Base-by-base conservation (phyloP, 306 rosid species). In the Notholithocarpus densiflorus region DNA sequence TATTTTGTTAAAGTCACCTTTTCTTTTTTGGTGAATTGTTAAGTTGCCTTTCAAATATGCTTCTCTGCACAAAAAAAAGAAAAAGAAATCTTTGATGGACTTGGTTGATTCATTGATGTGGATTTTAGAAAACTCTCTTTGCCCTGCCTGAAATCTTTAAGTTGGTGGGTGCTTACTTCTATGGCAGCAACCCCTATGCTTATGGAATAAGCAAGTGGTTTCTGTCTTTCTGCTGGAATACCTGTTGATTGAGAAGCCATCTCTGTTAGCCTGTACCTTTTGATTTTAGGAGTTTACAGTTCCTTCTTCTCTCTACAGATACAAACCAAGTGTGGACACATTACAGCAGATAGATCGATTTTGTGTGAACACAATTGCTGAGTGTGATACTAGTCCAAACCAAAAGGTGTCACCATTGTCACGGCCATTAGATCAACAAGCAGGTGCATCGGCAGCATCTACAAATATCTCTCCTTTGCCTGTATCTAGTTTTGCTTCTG, bases 321-420 rank as follows among this genome's bases (percentile, higher is more conserved):
- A 96, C 85, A 96, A 90, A 89, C 97, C 99, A 32, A 88, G 92
- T 21, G 94, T 88, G 87, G 99, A 96, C 81, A 93, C 98, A 43
- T 85, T 96, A 83, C 83, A 88, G 86, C 98, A 90, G 87, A 90
- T 96, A 75, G 99, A 93, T 87, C 96, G 97, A 34, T 96, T 96
- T 90, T 96, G 99, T 87, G 85, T 94, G 86, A 90, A 88, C 83
- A 87, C 89, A 78, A 90, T 96, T 84, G 83, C 91, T 19, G 99
- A 96, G 79, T 91, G 94, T 81, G 90, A 89, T 87, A 79, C 85
- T 76, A 84, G 79, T 82, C 90, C 89, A 56, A 83, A 87, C 82
- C 93, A 86, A 65, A 82, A 79, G 66, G 82, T 87, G 76, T 79
- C 88, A 73, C 90, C 91, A 55, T 82, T 82, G 88, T 80, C 94